Evolutionary conservation across 2,329 filamentous ascomycete species (phyloP), one percentile per base, ranked within the genome.

Genomic region (Trichoderma oligosporum): DNA sequence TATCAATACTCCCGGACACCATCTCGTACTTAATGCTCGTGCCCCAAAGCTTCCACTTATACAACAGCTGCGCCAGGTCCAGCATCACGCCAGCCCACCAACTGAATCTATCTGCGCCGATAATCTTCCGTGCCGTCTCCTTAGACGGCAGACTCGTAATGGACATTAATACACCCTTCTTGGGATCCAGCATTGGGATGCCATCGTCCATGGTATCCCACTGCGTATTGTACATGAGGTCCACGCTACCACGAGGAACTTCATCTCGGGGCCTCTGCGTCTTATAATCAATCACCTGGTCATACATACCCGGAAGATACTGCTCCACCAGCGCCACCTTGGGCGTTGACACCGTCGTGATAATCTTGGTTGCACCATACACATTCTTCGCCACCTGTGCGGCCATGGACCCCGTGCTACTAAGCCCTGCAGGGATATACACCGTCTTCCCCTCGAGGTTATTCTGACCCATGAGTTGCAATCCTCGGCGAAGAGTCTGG

Each of bases 261-360:
- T 56, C 66, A 5, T 71, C 59, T 29, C 66, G 62, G 2, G 79
- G 65, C 4, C 74, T 67, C 29, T 72, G 64, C 41, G 67, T 74
- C 55, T 70, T 75, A 66, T 83, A 83, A 63, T 83, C 79, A 58
- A 82, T 68, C 24, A 82, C 65, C 60, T 79, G 71, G 64, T 81
- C 79, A 2, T 80, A 74, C 5, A 77, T 67, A 0, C 74, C 76
- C 0, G 74, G 71, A 0, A 78, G 65, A 31, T 70, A 62, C 56
- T 73, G 61, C 39, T 74, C 71, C 0, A 81, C 76, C 20, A 76
- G 69, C 0, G 68, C 60, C 29, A 83, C 57, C 65, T 83, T 83
- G 8, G 72, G 59, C 20, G 79, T 81, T 4, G 80, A 82, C 0
- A 79, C 78, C 0, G 79, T 81, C 0, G 78, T 73, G 44, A 83